Base-by-base conservation (phyloP, 345 rosid genomes). In the Arabis hirsuta region DNA sequence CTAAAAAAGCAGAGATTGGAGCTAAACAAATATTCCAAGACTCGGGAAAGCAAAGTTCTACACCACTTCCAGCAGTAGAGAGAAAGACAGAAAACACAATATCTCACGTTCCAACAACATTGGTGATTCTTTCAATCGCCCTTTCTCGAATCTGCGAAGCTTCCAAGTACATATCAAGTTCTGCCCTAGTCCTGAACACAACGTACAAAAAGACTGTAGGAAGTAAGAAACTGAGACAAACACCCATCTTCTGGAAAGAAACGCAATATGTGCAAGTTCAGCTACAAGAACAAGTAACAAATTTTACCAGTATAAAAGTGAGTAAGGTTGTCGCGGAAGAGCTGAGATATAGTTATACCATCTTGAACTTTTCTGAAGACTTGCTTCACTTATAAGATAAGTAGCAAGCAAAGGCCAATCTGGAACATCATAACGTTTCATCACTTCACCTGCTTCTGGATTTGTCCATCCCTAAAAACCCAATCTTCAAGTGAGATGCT, bases 381-480 rank as follows among this genome's bases (percentile, higher is more conserved):
- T 94, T 67, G 98, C 97, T 83, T 94, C 98, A 45, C 98, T 89
- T 66, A 91, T 89, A 76, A 94, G 83, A 68, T 91, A 87, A 55
- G 85, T 89, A 4, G 97, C 96, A 12, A 94, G 83, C 73, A 91
- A 76, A 20, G 98, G 98, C 97, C 97, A 94, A 84, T 94, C 96
- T 7, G 97, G 98, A 11, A 94, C 97, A 42, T 88, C 90, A 52
- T 83, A 82, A 70, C 78, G 83, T 67, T 88, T 88, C 62, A 94
- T 72, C 55, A 88, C 86, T 67, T 85, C 73, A 36, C 98, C 96
- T 24, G 89, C 93, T 79, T 89, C 88, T 2, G 80, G 52, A 29
- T 83, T 83, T 55, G 89, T 76, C 98, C 98, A 94, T 32, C 78
- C 89, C 97, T 94, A 62, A 13, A 36, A 73, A 75, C 16, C 55